Evolutionary conservation across 495 filamentous ascomycete species (phyloP), one percentile per base, ranked within the genome.

Genomic region (Penicillium ucsense): DNA sequence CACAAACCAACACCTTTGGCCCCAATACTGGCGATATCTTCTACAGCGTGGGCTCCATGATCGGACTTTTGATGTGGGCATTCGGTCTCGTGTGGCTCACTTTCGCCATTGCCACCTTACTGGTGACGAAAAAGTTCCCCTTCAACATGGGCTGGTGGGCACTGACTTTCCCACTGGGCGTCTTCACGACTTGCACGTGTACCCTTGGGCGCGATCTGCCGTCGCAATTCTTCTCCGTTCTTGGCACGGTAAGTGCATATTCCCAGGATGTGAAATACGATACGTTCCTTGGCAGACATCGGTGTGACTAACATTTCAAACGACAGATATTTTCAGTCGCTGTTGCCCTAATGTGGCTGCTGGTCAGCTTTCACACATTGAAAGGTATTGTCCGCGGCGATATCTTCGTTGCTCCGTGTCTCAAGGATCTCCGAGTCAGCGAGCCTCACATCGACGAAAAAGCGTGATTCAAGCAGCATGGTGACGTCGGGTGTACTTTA

Each of bases 101-200:
- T 42, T 66, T 72, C 31, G 71, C 71, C 4, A n/a, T 72, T 4
- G 59, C 58, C 3, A 58, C 56, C 1, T 65, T 73, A 20, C 35
- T 42, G 6, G 51, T 49, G 3, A 47, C 48, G 10, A 56, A 46
- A n/a, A 61, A 48, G 31, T 77, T 78, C 44, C 74, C 75, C 0
- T 80, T 80, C 56, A 78, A 77, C 50, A 73, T 79, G 64, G 76
- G 77, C 11, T 79, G 76, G 76, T 80, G 76, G 77, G 72, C 71
- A 3, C 76, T 79, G 46, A 74, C 66, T 7, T 80, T 79, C 46
- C 75, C 77, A 0, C 50, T 77, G 8, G 73, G 72, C 28, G 71
- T 75, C 8, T 75, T 71, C 50, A 64, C 75, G 0, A 52, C 63
- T 35, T 63, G 59, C 9, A 76, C 74, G 1, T 59, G 56, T 12